Base-by-base conservation (phyloP, 495 filamentous ascomycete genomes). In the Neurospora sp. region DNA sequence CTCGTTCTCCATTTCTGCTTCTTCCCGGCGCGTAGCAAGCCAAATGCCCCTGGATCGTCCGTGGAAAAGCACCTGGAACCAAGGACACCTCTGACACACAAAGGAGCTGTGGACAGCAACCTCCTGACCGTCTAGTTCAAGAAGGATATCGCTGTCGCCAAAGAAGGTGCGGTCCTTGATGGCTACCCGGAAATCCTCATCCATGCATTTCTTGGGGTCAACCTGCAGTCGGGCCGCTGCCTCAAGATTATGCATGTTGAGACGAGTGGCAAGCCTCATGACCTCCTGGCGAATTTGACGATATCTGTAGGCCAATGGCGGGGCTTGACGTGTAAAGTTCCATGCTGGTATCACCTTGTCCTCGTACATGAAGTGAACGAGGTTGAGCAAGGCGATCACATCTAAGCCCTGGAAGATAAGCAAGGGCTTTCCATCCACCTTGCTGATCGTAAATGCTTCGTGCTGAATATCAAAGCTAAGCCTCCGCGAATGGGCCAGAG, bases 51-150 rank as follows among this genome's bases (percentile, higher is more conserved):
- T 86, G 18, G 96, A 92, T 61, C 93, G 90, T 22, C 96, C 96
- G 72, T 92, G 83, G 82, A 97, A 98, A 27, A 99, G 84, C 4
- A 92, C 91, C 74, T 93, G 85, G 76, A 99, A 99, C 84, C 97
- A 99, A 0, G 94, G 94, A 73, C 94, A 97, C 77, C 96, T 85
- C 77, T 91, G 90, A 72, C 93, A 92, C 68, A 98, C 78, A 22
- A 98, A 80, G 20, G 87, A 81, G 74, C 91, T 94, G 78, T 98
- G 94, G 8, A 91, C 90, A 38, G 81, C 81, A 8, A 94, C 81
- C 53, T 90, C 89, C 47, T 83, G 83, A 1, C 85, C 90, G 68
- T 91, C 89, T 39, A 98, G 85, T 70, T 97, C 89, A 14, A 98
- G 83, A 6, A 93, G 79, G 6, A 91, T 85, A 81, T 99, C 94